Evolutionary conservation across 768 basidiomycete species (phyloP).

Genomic region (Russula sp.): DNA sequence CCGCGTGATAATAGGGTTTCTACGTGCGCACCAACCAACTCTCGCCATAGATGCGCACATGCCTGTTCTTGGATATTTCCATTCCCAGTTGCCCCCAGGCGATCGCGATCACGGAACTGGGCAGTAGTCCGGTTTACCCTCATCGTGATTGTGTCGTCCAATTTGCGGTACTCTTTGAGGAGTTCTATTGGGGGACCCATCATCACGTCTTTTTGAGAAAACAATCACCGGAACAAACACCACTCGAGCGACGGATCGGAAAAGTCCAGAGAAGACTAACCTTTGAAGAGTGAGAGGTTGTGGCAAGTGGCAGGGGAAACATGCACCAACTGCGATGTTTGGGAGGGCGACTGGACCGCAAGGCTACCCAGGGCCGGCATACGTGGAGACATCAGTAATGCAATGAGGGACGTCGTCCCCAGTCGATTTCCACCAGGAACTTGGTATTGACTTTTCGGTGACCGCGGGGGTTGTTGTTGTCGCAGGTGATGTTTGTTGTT

Average conservation of each 20-base stretch:
- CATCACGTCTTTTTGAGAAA: conserved; percentile 11
- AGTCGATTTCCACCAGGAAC: background rate
- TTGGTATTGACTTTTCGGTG: background rate
- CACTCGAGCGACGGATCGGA: conserved; percentile 1
- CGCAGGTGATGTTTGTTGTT: too few species aligned
- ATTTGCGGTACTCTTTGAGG: conserved; percentile 70
- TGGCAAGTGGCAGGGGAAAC: conserved; percentile 70
- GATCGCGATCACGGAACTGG: conserved; percentile 65
- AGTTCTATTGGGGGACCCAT: conserved; percentile 46
- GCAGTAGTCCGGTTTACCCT: conserved; percentile 75
- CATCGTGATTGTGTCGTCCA: conserved; percentile 79
- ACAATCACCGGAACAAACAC: background rate
- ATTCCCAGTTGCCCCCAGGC: conserved; percentile 39
- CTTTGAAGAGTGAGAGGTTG: conserved; percentile 74
- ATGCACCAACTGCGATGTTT: conserved; percentile 57
- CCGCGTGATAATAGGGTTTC: conserved; percentile 24
- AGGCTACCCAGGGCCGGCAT: conserved; percentile 56
- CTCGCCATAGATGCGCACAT: conserved; percentile 71
- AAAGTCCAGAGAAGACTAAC: conserved; percentile 31
- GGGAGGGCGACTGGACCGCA: conserved; percentile 58
- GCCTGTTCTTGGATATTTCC: conserved; percentile 65
- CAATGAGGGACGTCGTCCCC: background rate
- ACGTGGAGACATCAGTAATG: conserved; percentile 31
- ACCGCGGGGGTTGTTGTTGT: background rate
- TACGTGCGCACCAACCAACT: conserved; percentile 56